These are phyloP conservation scores for Solanum hybrid DNA, from an alignment of 305 asterid species.

Conservation along the genomic window DNA sequence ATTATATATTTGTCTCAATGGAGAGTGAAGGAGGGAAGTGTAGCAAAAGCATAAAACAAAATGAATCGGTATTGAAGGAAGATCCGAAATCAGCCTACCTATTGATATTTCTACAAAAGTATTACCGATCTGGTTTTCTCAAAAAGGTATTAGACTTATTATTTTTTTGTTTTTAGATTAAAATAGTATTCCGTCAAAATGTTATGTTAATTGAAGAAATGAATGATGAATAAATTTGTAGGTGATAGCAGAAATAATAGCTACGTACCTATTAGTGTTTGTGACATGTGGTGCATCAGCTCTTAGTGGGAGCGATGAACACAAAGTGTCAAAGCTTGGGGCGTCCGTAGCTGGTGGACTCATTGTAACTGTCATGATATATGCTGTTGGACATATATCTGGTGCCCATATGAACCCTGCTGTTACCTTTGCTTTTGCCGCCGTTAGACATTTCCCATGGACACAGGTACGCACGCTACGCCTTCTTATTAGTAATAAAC, in stretches of 20 bases:
- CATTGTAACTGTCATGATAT: conserved; percentile 73
- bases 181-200: background rate
- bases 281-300: conserved; percentile 81
- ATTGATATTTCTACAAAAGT: conserved; percentile 11
- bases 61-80: conserved; percentile 15
- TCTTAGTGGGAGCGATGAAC: conserved; percentile 45
- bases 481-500: too few relatives aligned
- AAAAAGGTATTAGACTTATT: conserved; percentile 34
- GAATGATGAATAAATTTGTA: background rate
- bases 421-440: conserved; percentile 74
- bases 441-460: conserved; percentile 75
- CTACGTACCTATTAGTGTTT: conserved; percentile 65
- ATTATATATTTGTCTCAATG: conserved; percentile 15
- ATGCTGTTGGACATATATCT: conserved; percentile 86
- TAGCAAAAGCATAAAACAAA: background rate
- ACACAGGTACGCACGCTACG: conserved; percentile 39
- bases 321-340: conserved; percentile 54
- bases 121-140: conserved; percentile 33
- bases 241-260: conserved; percentile 65
- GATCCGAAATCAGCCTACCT: conserved; percentile 6
- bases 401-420: conserved; percentile 97
- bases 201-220: background rate
- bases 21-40: conserved; percentile 15
- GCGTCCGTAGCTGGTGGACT: conserved; percentile 84
- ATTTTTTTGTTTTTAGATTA: background rate